A percentile compares a stretch with the other conserved stretches of the same genome.
phyloP scores from a whole-genome alignment of 78 protist species.

The Planoprotostelium fungivorum region DNA sequence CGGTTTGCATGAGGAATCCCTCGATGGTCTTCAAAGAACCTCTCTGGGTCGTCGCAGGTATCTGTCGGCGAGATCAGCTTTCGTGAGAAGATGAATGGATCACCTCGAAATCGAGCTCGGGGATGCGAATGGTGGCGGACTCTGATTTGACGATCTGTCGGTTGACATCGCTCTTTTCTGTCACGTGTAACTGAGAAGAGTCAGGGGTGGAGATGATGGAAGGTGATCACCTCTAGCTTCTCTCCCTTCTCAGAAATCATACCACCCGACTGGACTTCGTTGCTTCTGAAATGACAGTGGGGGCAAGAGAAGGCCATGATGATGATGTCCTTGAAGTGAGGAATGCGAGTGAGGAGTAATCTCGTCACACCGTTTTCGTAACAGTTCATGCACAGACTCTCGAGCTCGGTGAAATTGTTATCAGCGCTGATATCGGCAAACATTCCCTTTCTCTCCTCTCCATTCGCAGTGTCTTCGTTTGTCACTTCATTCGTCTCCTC shows the following conservation, averaged over 20 bases:
- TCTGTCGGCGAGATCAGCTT: background rate
- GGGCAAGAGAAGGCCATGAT: slow-evolving; percentile 84
- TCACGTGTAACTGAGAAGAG: background rate
- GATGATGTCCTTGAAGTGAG: slow-evolving; percentile 85
- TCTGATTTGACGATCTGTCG: slow-evolving; percentile 81
- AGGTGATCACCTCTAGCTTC: slow-evolving; percentile 21
- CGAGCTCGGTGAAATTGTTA: slow-evolving; percentile 14
- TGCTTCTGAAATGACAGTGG: slow-evolving; percentile 73
- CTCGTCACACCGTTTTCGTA: slow-evolving; percentile 76
- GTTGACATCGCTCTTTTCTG: slow-evolving; percentile 49
- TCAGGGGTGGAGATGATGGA: background rate
- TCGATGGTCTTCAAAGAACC: slow-evolving; percentile 81
- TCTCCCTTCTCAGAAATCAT: slow-evolving; percentile 44
- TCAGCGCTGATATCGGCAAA: background rate
- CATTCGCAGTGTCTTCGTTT: background rate
- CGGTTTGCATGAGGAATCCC: slow-evolving; percentile 44
- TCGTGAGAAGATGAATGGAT: background rate
- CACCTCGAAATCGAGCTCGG: slow-evolving; percentile 82
- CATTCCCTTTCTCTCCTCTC: background rate
- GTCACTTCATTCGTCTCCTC: background rate
- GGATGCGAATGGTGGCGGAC: slow-evolving; percentile 72
- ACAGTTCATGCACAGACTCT: slow-evolving; percentile 65
- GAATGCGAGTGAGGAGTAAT: slow-evolving; percentile 73
- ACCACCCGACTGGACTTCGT: slow-evolving; percentile 70
- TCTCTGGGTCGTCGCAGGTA: slow-evolving; percentile 60